Evolutionary conservation across 495 filamentous ascomycete genomes (phyloP).

Genomic region (Massariosphaeria phaeospora): DNA sequence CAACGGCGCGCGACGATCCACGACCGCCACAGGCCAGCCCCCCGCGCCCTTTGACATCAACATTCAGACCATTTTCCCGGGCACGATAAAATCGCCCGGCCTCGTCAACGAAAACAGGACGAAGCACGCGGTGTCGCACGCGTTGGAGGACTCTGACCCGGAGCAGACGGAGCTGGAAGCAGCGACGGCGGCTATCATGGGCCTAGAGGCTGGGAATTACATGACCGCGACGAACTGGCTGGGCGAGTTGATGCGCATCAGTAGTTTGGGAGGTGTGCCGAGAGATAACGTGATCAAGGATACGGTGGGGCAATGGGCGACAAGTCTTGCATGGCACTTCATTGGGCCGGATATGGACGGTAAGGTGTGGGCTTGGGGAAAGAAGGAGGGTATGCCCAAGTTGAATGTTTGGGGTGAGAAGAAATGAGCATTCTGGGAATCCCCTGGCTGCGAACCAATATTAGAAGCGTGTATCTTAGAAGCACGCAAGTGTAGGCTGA

Average conservation of each 20-base stretch:
- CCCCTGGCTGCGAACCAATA: no score
- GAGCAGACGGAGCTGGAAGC: constrained; percentile 73
- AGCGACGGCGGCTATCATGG: constrained; percentile 61
- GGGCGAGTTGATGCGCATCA: constrained; percentile 63
- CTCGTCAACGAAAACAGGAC: constrained; percentile 70
- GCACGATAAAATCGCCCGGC: constrained; percentile 71
- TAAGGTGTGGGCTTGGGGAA: constrained; percentile 55
- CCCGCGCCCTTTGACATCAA: constrained; percentile 55
- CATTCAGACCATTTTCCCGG: constrained; percentile 81
- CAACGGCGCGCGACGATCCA: constrained; percentile 56
- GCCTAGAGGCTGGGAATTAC: constrained; percentile 75
- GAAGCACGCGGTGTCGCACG: constrained; percentile 76
- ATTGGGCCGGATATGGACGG: constrained; percentile 54
- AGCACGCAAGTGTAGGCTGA: not conserved
- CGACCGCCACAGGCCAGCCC: constrained; percentile 25
- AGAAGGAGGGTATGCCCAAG: constrained; percentile 50
- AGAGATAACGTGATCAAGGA: constrained; percentile 59
- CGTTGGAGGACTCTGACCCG: constrained; percentile 76
- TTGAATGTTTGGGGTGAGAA: no score
- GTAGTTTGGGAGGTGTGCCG: constrained; percentile 51
- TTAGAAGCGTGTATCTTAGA: no score
- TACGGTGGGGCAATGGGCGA: constrained; percentile 54
- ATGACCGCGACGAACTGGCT: constrained; percentile 66
- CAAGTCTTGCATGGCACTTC: constrained; percentile 57
- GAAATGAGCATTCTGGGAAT: no score